Evolutionary conservation across 345 rosid species (phyloP).

Genomic region (Citrus medica): DNA sequence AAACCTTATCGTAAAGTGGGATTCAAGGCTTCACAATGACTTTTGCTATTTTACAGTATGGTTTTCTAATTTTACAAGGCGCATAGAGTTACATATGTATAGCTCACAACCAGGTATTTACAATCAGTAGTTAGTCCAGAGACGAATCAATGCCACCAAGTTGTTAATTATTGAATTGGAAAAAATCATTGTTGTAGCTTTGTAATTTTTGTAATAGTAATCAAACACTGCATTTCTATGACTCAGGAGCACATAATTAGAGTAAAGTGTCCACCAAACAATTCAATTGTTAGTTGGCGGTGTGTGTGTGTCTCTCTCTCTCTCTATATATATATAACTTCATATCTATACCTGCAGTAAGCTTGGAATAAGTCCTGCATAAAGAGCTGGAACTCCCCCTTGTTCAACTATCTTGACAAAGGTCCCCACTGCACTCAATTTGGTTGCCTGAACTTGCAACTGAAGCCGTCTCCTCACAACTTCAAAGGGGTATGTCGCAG

Average conservation of each 20-base stretch:
- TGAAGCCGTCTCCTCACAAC: constrained; percentile 74
- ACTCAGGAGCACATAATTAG: background rate
- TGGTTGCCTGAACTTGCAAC: constrained; percentile 55
- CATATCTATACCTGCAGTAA: constrained; percentile 55
- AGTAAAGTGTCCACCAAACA: background rate
- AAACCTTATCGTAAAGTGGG: background rate
- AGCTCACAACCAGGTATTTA: background rate
- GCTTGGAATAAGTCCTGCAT: constrained; percentile 71
- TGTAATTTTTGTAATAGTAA: background rate
- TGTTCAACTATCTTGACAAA: constrained; percentile 55
- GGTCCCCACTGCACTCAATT: constrained; percentile 56
- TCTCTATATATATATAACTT: background rate
- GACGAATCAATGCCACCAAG: background rate
- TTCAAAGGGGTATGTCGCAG: constrained; percentile 76
- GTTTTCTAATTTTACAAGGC: background rate
- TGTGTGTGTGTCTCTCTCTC: no score
- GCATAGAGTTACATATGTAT: background rate
- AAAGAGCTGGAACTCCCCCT: constrained; percentile 68
- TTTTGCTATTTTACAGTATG: background rate
- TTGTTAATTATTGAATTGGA: background rate
- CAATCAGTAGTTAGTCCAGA: background rate
- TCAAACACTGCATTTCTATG: background rate
- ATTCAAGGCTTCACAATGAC: background rate
- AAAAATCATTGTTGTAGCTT: background rate
- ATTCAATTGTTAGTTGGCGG: background rate